Percentiles rank a stretch among this genome's conserved stretches.
Conservation (phyloP, 495 filamentous ascomycete genomes). For the Hypoxylon rickii region DNA sequence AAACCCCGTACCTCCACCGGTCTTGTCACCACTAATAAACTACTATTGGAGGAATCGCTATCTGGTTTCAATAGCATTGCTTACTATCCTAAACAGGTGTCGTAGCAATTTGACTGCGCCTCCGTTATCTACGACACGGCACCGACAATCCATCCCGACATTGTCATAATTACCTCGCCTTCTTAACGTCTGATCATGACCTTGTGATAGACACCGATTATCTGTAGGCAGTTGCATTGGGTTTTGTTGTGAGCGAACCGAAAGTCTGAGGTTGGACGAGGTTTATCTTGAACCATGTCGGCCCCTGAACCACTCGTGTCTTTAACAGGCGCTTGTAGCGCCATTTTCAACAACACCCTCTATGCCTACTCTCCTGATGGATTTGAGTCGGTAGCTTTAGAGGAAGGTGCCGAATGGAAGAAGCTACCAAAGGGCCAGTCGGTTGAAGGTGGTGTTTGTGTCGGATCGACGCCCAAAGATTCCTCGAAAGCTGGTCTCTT, state of each 20-base stretch:
- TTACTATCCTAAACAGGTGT: slow-evolving; percentile 14
- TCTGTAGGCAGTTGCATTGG: slow-evolving; percentile 20
- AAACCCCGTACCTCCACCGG: no score
- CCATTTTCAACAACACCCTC: slow-evolving; percentile 79
- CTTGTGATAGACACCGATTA: slow-evolving; percentile 18
- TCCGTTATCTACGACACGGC: slow-evolving; percentile 9
- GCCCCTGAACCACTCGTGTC: slow-evolving; percentile 66
- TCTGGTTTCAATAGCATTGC: slow-evolving; percentile 11
- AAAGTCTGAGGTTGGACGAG: slow-evolving; percentile 13
- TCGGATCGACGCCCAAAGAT: slow-evolving; percentile 66
- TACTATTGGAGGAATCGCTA: slow-evolving; percentile 9
- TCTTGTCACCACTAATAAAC: no score
- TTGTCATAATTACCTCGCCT: slow-evolving; percentile 1
- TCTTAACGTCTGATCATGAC: slow-evolving; percentile 23
- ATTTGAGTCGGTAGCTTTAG: slow-evolving; percentile 74
- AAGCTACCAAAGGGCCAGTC: slow-evolving; percentile 63
- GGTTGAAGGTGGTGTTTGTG: slow-evolving; percentile 77
- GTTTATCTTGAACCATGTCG: slow-evolving; percentile 53
- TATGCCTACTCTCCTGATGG: slow-evolving; percentile 79
- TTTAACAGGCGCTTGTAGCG: slow-evolving; percentile 79
- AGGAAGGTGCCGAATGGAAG: slow-evolving; percentile 72
- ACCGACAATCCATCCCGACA: slow-evolving; percentile 9
- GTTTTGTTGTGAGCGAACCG: slow-evolving; percentile 14
- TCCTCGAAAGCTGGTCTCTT: slow-evolving; percentile 66
- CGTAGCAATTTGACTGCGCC: slow-evolving; percentile 24